phyloP scores from a whole-genome alignment of 2,329 filamentous ascomycete species.

The Phaeomoniella chlamydospora region DNA sequence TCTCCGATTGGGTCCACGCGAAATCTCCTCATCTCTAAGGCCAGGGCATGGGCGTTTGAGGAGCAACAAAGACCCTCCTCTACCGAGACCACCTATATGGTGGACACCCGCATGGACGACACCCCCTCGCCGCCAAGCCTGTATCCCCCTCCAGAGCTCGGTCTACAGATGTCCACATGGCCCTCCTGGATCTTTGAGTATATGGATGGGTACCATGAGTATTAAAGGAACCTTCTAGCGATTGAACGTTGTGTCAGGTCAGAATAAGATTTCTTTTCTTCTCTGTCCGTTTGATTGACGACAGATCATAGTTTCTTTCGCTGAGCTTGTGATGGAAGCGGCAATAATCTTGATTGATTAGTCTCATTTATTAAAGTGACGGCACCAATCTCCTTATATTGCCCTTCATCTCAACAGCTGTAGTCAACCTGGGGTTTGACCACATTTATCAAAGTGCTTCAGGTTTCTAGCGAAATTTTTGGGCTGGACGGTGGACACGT shows the following conservation, averaged over 20 bases:
- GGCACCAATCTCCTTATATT: slow-evolving; percentile 2
- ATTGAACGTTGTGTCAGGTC: not conserved
- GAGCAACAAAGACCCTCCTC: not conserved
- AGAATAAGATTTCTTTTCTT: not conserved
- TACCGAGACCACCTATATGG: not conserved
- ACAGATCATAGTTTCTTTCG: not conserved
- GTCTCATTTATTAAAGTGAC: not conserved
- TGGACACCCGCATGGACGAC: not conserved
- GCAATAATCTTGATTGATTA: not conserved
- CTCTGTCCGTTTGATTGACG: not conserved
- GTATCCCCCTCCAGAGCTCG: not conserved
- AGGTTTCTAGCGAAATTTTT: too few relatives aligned
- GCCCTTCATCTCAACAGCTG: not conserved
- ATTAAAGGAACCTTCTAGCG: not conserved
- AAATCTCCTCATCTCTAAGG: not conserved
- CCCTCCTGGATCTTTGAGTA: too few relatives aligned
- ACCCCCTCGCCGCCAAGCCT: not conserved
- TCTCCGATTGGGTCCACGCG: slow-evolving; percentile 3
- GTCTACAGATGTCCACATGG: not conserved
- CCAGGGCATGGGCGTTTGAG: not conserved
- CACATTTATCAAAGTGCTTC: too few relatives aligned
- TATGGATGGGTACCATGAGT: too few relatives aligned
- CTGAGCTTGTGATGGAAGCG: not conserved
- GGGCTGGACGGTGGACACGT: too few relatives aligned
- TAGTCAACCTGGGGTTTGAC: not conserved